These are phyloP conservation scores for Zizania palustris DNA, from an alignment of 202 grass and related monocot genomes.

Conservation along the genomic window DNA sequence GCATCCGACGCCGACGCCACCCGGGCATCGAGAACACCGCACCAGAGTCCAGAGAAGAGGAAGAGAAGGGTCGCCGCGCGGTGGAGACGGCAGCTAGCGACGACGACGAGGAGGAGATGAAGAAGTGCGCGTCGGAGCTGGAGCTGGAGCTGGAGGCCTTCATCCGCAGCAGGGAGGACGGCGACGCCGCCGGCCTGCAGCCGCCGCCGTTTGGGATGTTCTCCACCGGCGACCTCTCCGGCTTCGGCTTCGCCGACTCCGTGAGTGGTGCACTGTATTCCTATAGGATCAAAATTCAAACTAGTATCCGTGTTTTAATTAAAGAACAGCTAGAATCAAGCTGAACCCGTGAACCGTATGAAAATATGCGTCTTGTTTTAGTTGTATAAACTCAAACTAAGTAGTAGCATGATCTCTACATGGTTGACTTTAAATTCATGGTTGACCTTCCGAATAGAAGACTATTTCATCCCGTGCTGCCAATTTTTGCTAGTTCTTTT, in stretches of 20 bases:
- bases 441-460: neutral
- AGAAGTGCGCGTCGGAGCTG: constrained; percentile 78
- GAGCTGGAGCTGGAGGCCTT: constrained; percentile 57
- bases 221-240: constrained; percentile 41
- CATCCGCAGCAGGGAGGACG: constrained; percentile 23
- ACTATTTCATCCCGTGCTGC: neutral
- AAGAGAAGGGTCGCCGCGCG: too few species aligned
- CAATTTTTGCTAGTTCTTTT: neutral
- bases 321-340: neutral
- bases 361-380: too few species aligned
- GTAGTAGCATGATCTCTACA: neutral
- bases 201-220: constrained; percentile 34
- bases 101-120: constrained; percentile 50
- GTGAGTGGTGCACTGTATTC: constrained; percentile 24
- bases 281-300: too few species aligned
- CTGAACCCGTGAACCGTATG: too few species aligned
- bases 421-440: neutral
- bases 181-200: constrained; percentile 24
- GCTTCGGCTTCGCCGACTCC: constrained; percentile 43
- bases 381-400: too few species aligned
- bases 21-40: neutral
- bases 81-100: too few species aligned
- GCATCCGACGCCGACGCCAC: constrained; percentile 41
- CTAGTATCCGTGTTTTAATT: too few species aligned
- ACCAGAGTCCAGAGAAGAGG: too few species aligned